phyloP scores from a whole-genome alignment of 805 yeast species.

The Kodamaea sagamina region DNA sequence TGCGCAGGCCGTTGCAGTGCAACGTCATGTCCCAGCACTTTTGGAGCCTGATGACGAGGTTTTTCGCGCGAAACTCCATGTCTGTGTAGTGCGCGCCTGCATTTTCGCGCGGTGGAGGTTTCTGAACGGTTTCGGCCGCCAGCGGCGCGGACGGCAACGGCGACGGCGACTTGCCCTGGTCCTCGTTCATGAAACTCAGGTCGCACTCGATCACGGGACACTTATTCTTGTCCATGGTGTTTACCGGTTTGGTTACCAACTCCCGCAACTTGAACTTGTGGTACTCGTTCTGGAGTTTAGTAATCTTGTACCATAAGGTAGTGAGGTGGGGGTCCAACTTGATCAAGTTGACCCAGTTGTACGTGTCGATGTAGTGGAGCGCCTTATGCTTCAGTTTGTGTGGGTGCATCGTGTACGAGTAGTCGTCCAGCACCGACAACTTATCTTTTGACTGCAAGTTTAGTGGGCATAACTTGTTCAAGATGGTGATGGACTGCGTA shows the following conservation, averaged over 20 bases:
- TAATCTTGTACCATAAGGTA: conserved; percentile 42
- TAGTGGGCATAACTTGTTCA: conserved; percentile 25
- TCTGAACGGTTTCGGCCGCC: background rate
- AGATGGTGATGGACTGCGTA: conserved; percentile 18
- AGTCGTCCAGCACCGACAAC: conserved; percentile 21
- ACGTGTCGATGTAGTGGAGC: conserved; percentile 24
- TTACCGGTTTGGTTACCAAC: conserved; percentile 11
- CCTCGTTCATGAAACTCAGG: conserved; percentile 37
- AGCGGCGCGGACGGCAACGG: conserved; percentile 9
- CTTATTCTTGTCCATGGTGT: conserved; percentile 11
- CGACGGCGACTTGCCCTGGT: conserved; percentile 13
- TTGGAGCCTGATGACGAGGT: conserved; percentile 23
- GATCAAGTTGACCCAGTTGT: conserved; percentile 42
- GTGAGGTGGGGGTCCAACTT: conserved; percentile 43
- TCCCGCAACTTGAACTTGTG: conserved; percentile 35
- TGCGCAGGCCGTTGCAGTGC: conserved; percentile 20
- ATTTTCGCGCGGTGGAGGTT: background rate
- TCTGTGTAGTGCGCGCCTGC: background rate
- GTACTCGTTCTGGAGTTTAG: conserved; percentile 42
- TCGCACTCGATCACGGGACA: conserved; percentile 47
- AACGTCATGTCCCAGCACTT: conserved; percentile 30
- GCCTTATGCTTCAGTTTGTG: conserved; percentile 3
- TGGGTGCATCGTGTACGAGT: conserved; percentile 14
- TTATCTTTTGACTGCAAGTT: conserved; percentile 13
- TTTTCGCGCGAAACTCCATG: conserved; percentile 9